Conservation (phyloP, 805 yeast genomes). For the Myxozyma nipponensis region DNA sequence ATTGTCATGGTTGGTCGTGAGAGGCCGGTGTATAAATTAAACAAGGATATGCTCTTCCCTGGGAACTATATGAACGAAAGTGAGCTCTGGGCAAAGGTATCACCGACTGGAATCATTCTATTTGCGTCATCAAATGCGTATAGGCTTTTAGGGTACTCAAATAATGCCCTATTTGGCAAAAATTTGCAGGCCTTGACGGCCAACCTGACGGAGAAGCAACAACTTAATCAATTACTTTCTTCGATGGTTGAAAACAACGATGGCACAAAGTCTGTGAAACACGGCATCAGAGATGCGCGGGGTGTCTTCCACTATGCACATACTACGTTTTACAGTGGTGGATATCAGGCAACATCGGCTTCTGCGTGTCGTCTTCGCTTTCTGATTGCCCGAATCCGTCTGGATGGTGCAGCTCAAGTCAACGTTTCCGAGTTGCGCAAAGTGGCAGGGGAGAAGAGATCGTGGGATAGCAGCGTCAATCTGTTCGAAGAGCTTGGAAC, state of each 20-base stretch:
- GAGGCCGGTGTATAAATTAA: slow-evolving; percentile 7
- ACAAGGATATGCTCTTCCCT: not conserved
- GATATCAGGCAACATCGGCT: not conserved
- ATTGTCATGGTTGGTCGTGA: slow-evolving; percentile 15
- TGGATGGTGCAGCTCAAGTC: slow-evolving; percentile 4
- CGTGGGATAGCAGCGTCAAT: not conserved
- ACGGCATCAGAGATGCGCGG: slow-evolving; percentile 2
- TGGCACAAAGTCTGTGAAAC: slow-evolving; percentile 2
- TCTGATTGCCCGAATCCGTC: slow-evolving; percentile 2
- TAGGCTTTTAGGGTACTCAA: slow-evolving; percentile 1
- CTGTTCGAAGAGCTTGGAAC: slow-evolving; percentile 12
- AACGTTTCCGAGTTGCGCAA: not conserved
- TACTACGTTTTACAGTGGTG: slow-evolving; percentile 3
- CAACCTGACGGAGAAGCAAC: slow-evolving; percentile 1
- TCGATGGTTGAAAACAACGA: not conserved
- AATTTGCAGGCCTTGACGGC: slow-evolving; percentile 3
- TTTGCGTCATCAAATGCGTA: slow-evolving; percentile 5
- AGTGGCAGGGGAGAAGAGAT: not conserved
- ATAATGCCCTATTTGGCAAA: slow-evolving; percentile 8
- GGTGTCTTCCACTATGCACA: slow-evolving; percentile 4
- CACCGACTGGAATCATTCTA: slow-evolving; percentile 11
- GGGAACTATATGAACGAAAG: not conserved
- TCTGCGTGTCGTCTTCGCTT: not conserved
- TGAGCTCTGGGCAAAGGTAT: slow-evolving; percentile 10
- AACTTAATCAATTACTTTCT: not conserved